Evolutionary conservation across 257 asterid genomes (phyloP).

Genomic region (Vinca minor): DNA sequence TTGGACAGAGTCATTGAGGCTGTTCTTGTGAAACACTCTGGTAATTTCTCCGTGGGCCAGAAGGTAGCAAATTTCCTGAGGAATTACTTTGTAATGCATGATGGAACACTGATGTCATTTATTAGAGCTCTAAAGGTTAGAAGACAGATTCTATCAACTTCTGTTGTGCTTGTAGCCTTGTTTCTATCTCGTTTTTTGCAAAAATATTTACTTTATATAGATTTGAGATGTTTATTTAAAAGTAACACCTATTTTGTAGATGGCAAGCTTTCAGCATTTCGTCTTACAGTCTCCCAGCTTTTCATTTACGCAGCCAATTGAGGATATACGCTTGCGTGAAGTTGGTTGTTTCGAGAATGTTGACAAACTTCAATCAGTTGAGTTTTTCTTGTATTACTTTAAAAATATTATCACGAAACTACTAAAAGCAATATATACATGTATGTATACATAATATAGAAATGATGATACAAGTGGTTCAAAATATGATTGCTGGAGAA

Average conservation of each 20-base stretch:
- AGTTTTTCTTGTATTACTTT: constrained; percentile 20
- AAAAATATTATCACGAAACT: background rate
- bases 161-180: background rate
- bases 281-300: constrained; percentile 47
- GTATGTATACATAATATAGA: no score
- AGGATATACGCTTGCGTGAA: constrained; percentile 57
- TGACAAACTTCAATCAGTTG: constrained; percentile 71
- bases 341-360: constrained; percentile 60
- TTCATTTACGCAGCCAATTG: constrained; percentile 44
- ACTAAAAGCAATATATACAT: background rate
- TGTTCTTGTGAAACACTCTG: constrained; percentile 48
- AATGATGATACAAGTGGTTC: background rate
- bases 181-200: background rate
- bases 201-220: background rate
- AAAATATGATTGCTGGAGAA: background rate
- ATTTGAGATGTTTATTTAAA: background rate
- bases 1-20: constrained; percentile 77
- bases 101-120: constrained; percentile 82
- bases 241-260: constrained; percentile 37
- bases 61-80: constrained; percentile 58
- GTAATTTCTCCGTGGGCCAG: constrained; percentile 61
- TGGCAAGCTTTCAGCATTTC: constrained; percentile 61
- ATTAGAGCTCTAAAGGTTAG: constrained; percentile 76
- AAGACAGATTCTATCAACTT: constrained; percentile 1
- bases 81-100: constrained; percentile 74